Conservation (phyloP, 2,329 filamentous ascomycete genomes). For the Acrodontium crateriforme region DNA sequence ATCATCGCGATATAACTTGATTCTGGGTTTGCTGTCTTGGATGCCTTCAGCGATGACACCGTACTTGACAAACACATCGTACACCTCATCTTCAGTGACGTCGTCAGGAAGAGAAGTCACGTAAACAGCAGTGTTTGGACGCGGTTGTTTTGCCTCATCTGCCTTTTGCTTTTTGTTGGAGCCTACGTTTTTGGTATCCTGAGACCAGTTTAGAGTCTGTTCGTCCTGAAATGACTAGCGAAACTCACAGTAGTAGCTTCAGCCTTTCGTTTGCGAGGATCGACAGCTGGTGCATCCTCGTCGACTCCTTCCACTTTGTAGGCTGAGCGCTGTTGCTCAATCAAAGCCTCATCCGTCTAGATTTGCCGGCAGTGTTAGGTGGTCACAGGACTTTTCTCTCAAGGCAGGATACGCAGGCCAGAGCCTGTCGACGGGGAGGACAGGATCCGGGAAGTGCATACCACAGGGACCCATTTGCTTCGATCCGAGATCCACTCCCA, state of each 20-base stretch:
- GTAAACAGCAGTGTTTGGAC: slow-evolving; percentile 80
- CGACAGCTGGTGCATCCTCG: slow-evolving; percentile 30
- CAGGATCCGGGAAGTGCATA: slow-evolving; percentile 23
- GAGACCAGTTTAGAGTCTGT: too few species aligned
- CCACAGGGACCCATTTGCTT: slow-evolving; percentile 62
- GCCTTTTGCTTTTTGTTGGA: slow-evolving; percentile 29
- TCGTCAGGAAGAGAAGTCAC: slow-evolving; percentile 77
- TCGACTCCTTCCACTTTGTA: slow-evolving; percentile 48
- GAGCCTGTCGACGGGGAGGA: slow-evolving; percentile 10
- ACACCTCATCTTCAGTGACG: slow-evolving; percentile 65
- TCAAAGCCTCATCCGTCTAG: slow-evolving; percentile 45
- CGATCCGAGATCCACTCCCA: slow-evolving; percentile 64
- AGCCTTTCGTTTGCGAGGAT: slow-evolving; percentile 26
- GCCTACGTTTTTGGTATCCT: slow-evolving; percentile 4
- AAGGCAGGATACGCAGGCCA: slow-evolving; percentile 9
- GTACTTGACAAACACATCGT: slow-evolving; percentile 72
- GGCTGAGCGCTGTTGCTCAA: slow-evolving; percentile 47
- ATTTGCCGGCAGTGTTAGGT: slow-evolving; percentile 11
- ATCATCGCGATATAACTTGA: slow-evolving; percentile 82
- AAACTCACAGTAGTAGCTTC: slow-evolving; percentile 20
- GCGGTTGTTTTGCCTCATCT: slow-evolving; percentile 26
- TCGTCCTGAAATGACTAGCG: too few species aligned
- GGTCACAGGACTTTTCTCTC: slow-evolving; percentile 1
- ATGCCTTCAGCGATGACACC: slow-evolving; percentile 92
- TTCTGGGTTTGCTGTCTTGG: slow-evolving; percentile 71